These are phyloP conservation scores for Phlyctochytrium planicorne DNA, from an alignment of 192 early-diverging fungal species.

Conservation along the genomic window DNA sequence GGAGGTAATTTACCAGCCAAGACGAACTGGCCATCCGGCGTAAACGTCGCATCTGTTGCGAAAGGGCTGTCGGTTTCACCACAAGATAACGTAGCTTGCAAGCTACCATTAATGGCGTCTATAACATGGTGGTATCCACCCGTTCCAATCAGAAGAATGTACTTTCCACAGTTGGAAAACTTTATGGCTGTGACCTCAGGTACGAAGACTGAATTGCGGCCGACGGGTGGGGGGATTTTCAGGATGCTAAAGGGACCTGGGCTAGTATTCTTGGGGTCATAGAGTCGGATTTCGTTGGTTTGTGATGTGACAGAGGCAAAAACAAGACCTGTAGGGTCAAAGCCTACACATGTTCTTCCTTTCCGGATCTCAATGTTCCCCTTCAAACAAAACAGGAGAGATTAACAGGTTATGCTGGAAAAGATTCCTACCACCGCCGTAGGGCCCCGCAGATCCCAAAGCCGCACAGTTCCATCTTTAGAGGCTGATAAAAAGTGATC, in stretches of 20 bases:
- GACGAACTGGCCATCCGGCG: conserved; percentile 75
- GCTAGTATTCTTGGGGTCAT: conserved; percentile 47
- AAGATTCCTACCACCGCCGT: conserved; percentile 51
- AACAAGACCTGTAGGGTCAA: conserved; percentile 77
- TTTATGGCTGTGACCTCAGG: conserved; percentile 59
- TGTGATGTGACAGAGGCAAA: conserved; percentile 64
- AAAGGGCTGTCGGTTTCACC: conserved; percentile 20
- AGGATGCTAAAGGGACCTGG: conserved; percentile 37
- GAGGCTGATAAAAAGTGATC: conserved; percentile 82
- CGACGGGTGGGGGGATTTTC: conserved; percentile 11
- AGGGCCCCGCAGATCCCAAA: conserved; percentile 80
- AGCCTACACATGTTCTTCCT: conserved; percentile 48
- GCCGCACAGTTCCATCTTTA: conserved; percentile 69
- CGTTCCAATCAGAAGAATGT: conserved; percentile 66
- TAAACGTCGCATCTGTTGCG: conserved; percentile 59
- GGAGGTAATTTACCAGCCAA: conserved; percentile 58
- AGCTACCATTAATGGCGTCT: conserved; percentile 61
- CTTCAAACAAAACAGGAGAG: neutral
- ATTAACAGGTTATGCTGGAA: conserved; percentile 5
- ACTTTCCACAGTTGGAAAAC: conserved; percentile 76
- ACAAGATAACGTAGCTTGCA: conserved; percentile 38
- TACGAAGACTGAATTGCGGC: neutral
- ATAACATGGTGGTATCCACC: conserved; percentile 60
- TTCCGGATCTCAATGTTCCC: conserved; percentile 16
- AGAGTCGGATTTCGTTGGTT: conserved; percentile 59